A percentile compares a stretch with the other conserved stretches of the same genome.
Evolutionary conservation across 179 eudicot species (phyloP).

Genomic region (Beta corolliflora): DNA sequence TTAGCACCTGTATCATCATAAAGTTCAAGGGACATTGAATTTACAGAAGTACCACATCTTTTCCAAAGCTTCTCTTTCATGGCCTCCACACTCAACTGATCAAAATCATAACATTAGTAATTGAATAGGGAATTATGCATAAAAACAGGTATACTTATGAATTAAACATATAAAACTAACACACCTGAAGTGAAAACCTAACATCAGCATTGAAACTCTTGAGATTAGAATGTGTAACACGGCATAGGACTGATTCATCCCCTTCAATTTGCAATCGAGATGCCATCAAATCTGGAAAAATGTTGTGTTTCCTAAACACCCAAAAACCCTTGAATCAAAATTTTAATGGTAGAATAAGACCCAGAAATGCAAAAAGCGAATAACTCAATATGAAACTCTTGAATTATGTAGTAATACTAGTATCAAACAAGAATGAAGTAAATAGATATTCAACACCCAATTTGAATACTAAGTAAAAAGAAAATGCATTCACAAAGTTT

Average conservation of each 20-base stretch:
- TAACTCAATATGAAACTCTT: neutral
- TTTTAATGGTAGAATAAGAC: neutral
- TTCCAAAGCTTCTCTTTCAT: constrained; percentile 96
- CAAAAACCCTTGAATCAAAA: neutral
- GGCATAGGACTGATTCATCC: constrained; percentile 69
- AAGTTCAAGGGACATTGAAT: constrained; percentile 79
- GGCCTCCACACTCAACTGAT: constrained; percentile 78
- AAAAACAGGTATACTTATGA: neutral
- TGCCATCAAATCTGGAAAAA: constrained; percentile 37
- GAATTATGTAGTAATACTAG: no score
- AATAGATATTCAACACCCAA: no score
- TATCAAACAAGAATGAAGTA: no score
- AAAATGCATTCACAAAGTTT: no score
- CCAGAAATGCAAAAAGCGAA: neutral
- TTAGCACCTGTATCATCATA: constrained; percentile 70
- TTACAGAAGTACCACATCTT: constrained; percentile 85
- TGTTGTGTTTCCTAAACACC: neutral
- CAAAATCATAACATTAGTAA: constrained; percentile 13
- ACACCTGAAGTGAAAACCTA: constrained; percentile 78
- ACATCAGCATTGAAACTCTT: constrained; percentile 73
- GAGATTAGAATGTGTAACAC: constrained; percentile 79
- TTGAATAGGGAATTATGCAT: neutral
- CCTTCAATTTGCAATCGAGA: constrained; percentile 63
- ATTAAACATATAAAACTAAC: neutral
- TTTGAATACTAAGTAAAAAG: no score